A percentile compares a stretch with the other conserved stretches of the same genome.
phyloP scores from a whole-genome alignment of 805 yeast species.

The Candida nanaspora region DNA sequence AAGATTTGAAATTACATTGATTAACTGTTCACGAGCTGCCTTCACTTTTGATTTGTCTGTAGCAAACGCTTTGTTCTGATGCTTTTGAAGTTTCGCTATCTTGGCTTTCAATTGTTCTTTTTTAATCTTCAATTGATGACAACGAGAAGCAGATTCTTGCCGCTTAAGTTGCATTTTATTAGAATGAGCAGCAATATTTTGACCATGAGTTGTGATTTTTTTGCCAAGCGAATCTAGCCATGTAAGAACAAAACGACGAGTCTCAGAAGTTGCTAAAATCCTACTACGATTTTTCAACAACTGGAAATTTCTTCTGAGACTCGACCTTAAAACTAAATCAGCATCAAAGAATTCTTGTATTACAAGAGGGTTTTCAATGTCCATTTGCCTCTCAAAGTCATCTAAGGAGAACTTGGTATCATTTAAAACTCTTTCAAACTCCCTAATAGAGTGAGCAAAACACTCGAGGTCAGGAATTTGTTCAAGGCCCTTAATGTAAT shows the following conservation, averaged over 20 bases:
- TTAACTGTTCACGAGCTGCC: background rate
- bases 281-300: conserved; percentile 18
- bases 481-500: conserved; percentile 22
- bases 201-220: background rate
- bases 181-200: background rate
- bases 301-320: conserved; percentile 22
- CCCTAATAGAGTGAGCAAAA: conserved; percentile 21
- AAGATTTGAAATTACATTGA: background rate
- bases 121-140: background rate
- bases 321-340: conserved; percentile 14
- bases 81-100: background rate
- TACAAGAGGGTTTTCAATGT: conserved; percentile 24
- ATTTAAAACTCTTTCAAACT: conserved; percentile 19
- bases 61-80: background rate
- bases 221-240: background rate
- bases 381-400: conserved; percentile 21
- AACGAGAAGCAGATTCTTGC: background rate
- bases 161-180: background rate
- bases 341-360: conserved; percentile 24
- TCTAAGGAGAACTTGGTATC: conserved; percentile 18
- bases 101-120: background rate
- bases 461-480: conserved; percentile 23
- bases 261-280: background rate
- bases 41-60: background rate
- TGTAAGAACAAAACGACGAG: too few relatives aligned